phyloP scores from a whole-genome alignment of 2,329 filamentous ascomycete genomes.

The Rutstroemia sp. region DNA sequence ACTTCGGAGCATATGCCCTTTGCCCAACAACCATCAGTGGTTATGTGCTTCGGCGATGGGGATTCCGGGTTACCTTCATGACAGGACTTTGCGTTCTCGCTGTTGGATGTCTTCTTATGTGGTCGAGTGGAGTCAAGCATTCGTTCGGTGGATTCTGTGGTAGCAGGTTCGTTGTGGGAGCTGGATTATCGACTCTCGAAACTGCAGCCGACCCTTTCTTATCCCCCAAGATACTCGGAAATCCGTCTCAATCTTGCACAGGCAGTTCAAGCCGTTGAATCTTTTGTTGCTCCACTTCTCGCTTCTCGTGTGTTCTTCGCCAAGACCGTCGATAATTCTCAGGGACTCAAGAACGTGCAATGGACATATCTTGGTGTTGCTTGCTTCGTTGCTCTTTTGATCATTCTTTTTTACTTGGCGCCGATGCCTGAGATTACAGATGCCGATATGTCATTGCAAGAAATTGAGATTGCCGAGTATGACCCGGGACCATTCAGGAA shows the following conservation, averaged over 20 bases:
- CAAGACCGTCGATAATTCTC: constrained; percentile 38
- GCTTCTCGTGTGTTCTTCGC: constrained; percentile 70
- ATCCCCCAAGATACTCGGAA: constrained; percentile 62
- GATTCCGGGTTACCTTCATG: constrained; percentile 60
- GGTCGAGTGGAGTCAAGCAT: constrained; percentile 46
- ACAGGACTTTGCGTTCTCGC: constrained; percentile 61
- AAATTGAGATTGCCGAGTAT: constrained; percentile 33
- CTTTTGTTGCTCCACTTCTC: constrained; percentile 64
- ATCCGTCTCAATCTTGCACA: constrained; percentile 71
- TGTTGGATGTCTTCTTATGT: constrained; percentile 52
- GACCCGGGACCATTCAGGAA: constrained; percentile 53
- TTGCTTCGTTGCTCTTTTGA: constrained; percentile 58
- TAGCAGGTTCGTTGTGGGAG: constrained; percentile 66
- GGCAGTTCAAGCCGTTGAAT: constrained; percentile 69
- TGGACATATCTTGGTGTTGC: constrained; percentile 46
- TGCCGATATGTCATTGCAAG: constrained; percentile 61
- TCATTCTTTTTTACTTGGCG: constrained; percentile 55
- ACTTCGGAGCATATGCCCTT: constrained; percentile 55
- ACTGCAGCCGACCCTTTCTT: constrained; percentile 62
- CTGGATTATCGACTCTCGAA: constrained; percentile 66
- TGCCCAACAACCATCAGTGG: constrained; percentile 60
- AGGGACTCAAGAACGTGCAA: constrained; percentile 51
- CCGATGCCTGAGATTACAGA: constrained; percentile 67
- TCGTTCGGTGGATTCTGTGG: constrained; percentile 70
- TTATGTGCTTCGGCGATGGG: constrained; percentile 57